These are phyloP conservation scores for Dispira simplex DNA, from an alignment of 192 early-diverging fungal genomes.

Conservation along the genomic window DNA sequence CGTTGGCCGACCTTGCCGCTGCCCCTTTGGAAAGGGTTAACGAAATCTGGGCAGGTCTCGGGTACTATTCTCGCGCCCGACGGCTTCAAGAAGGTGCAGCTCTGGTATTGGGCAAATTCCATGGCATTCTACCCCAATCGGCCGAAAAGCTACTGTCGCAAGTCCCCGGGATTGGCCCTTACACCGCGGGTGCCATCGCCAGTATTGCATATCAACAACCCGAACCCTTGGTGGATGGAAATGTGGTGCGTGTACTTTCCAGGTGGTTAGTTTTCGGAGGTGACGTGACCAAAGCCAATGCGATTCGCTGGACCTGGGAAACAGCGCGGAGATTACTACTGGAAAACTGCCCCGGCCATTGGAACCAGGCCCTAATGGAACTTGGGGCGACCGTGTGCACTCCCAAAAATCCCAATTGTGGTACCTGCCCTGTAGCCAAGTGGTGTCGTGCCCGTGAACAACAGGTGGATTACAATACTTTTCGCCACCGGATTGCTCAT, in stretches of 20 bases:
- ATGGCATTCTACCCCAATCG: conserved; percentile 39
- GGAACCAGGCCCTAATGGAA: conserved; percentile 74
- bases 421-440: conserved; percentile 36
- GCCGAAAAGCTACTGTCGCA: conserved; percentile 34
- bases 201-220: conserved; percentile 49
- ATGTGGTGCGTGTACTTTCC: conserved; percentile 55
- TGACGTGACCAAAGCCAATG: conserved; percentile 41
- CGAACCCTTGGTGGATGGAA: conserved; percentile 57
- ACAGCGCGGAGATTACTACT: conserved; percentile 39
- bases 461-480: conserved; percentile 9
- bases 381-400: conserved; percentile 59
- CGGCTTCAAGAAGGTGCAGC: conserved; percentile 51
- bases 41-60: conserved; percentile 55
- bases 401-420: conserved; percentile 44
- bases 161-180: conserved; percentile 50
- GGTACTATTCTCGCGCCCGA: conserved; percentile 57
- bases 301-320: conserved; percentile 32
- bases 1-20: conserved; percentile 42
- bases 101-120: conserved; percentile 31
- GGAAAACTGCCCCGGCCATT: conserved; percentile 42
- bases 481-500: conserved; percentile 1
- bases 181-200: conserved; percentile 56
- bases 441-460: conserved; percentile 31
- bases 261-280: conserved; percentile 42
- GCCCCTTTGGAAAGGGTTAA: conserved; percentile 46